Conservation (phyloP, 2,329 filamentous ascomycete species). For the Colletotrichum cereale region DNA sequence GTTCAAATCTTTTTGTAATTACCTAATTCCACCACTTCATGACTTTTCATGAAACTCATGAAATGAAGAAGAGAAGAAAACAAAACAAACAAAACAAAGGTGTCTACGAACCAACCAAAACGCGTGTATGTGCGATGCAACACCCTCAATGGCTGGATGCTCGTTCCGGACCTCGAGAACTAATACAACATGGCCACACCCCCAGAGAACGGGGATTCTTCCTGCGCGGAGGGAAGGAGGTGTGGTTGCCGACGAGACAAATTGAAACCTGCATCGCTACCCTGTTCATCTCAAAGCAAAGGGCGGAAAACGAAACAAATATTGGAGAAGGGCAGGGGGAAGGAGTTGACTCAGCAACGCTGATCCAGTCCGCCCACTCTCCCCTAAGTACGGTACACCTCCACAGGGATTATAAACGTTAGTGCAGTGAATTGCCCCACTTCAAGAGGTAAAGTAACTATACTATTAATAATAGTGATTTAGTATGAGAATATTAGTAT, state of each 20-base stretch:
- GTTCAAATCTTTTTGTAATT: conserved; percentile 39
- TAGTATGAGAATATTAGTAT: too few relatives aligned
- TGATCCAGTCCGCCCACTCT: not conserved
- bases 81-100: not conserved
- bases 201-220: not conserved
- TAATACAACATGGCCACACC: not conserved
- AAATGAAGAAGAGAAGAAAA: not conserved
- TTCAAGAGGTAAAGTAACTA: too few relatives aligned
- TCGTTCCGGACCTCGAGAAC: not conserved
- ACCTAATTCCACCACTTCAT: conserved; percentile 31
- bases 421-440: too few relatives aligned
- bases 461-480: too few relatives aligned
- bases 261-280: not conserved
- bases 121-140: not conserved
- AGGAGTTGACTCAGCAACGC: not conserved
- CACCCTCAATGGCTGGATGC: not conserved
- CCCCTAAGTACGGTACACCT: not conserved
- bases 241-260: not conserved
- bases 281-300: not conserved
- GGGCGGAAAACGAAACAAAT: conserved; percentile 1
- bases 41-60: conserved; percentile 4
- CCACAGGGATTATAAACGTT: too few relatives aligned
- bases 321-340: not conserved
- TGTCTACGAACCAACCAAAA: not conserved
- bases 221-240: not conserved